These are phyloP conservation scores for Calonectria pseudoturangicola DNA, from an alignment of 2,329 filamentous ascomycete species.

Conservation along the genomic window DNA sequence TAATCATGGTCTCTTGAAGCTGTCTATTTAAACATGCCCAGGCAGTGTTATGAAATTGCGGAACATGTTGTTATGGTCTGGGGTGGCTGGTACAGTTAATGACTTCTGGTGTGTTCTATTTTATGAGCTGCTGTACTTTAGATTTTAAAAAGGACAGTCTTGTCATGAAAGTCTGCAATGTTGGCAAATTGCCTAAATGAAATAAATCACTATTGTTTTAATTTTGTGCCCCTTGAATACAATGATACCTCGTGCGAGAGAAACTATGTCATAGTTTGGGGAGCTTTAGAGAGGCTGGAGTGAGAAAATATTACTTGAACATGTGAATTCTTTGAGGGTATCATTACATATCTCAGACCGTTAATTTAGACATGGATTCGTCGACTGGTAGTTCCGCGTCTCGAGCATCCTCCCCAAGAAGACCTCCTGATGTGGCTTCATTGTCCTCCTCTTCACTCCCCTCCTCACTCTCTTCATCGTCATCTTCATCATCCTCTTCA, in stretches of 20 bases:
- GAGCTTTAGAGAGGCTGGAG: not conserved
- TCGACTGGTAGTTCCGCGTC: conserved; percentile 47
- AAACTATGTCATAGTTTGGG: not conserved
- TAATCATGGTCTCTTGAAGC: conserved; percentile 46
- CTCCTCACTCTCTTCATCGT: conserved; percentile 54
- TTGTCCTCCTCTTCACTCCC: conserved; percentile 52
- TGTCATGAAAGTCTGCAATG: conserved; percentile 50
- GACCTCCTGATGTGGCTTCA: conserved; percentile 41
- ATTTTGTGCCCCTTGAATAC: conserved; percentile 8
- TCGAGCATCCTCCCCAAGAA: conserved; percentile 49
- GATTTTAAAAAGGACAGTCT: conserved; percentile 56
- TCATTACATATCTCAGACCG: conserved; percentile 52
- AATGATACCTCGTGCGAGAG: not conserved
- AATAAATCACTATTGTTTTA: conserved; percentile 52
- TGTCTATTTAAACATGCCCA: conserved; percentile 46
- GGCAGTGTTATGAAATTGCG: conserved; percentile 56
- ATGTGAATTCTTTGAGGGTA: conserved; percentile 48
- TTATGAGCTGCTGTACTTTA: conserved; percentile 64
- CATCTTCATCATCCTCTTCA: conserved; percentile 57
- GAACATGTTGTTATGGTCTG: conserved; percentile 62
- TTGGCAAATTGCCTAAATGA: conserved; percentile 43
- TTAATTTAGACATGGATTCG: conserved; percentile 56
- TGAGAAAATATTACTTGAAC: conserved; percentile 19
- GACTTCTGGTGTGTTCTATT: conserved; percentile 57
- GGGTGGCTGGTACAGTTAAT: conserved; percentile 59